Evolutionary conservation across 306 rosid species (phyloP), one percentile per base, ranked within the genome.

Genomic region (Canavalia ensiformis): DNA sequence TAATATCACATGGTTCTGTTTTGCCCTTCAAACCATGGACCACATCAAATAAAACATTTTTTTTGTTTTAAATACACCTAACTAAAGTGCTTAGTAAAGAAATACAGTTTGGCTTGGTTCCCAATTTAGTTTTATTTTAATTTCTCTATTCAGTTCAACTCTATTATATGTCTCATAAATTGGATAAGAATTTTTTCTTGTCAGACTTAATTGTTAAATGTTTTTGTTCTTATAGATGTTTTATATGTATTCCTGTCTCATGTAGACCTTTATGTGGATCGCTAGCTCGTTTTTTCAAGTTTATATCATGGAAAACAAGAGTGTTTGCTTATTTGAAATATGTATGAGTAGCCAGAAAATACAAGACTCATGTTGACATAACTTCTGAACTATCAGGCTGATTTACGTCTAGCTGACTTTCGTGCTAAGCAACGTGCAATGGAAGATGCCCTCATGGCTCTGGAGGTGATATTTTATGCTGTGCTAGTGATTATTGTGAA

Each of bases 381-480:
- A 70, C 52, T 58, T 78, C 85, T 77, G 75, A 71, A 82, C 77
- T 75, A 83, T 58, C 87, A 95, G 99, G 97, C 94, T 79, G 97
- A 95, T 86, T 87, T 93, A 76, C 97, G 95, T 59, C 94, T 90
- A 66, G 99, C 99, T 13, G 97, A 95, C 78, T 83, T 88, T 72
- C 92, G 87, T 71, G 99, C 97, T 47, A 95, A 95, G 82, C 97
- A 95, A 77, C 95, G 99, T 49, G 99, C 97, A 29, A 91, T 95
- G 96, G 96, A 91, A 87, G 99, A 95, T 76, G 95, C 97, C 77
- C 83, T 95, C 63, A 91, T 89, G 92, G 92, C 99, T 82, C 87
- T 95, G 86, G 93, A 93, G 99, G 97, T 93, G 74, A 90, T 84
- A 63, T 75, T 37, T 79, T 62, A 70, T 64, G 13, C 54, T 72